Conservation (phyloP, 73 alveolate species). For the Tetrahymena malaccensis region DNA sequence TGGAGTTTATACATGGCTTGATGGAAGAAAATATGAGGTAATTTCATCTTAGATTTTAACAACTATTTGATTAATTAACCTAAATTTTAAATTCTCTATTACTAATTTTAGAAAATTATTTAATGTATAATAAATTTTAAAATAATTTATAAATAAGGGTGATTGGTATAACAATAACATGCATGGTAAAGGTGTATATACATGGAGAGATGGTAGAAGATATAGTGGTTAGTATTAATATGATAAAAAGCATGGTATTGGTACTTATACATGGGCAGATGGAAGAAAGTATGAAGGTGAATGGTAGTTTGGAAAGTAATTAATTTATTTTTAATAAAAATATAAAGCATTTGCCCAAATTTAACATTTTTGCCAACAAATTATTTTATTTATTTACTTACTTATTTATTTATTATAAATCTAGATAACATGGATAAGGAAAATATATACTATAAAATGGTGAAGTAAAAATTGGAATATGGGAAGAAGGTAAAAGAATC, state of each 20-base stretch:
- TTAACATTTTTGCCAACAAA: no score
- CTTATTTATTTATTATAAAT: not conserved
- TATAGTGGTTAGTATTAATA: conserved; percentile 39
- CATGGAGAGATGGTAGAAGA: conserved; percentile 43
- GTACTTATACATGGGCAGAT: conserved; percentile 70
- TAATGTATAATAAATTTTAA: not conserved
- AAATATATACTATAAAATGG: conserved; percentile 15
- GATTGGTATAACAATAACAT: conserved; percentile 42
- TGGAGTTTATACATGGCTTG: conserved; percentile 57
- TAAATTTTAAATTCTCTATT: not conserved
- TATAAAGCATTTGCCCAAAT: no score
- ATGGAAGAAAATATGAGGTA: conserved; percentile 41
- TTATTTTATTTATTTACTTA: not conserved
- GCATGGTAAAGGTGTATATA: conserved; percentile 38
- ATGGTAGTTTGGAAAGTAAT: conserved; percentile 2
- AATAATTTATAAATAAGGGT: not conserved
- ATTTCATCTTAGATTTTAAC: not conserved
- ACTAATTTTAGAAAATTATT: not conserved
- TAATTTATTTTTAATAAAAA: no score
- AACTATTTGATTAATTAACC: no score
- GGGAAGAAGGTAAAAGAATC: conserved; percentile 24
- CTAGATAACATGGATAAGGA: conserved; percentile 12
- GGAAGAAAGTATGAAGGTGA: conserved; percentile 63
- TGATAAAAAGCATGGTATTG: conserved; percentile 55
- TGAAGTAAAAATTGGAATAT: conserved; percentile 5